These are phyloP conservation scores for Alternaria conjuncta DNA, from an alignment of 2,329 filamentous ascomycete species.

Conservation along the genomic window DNA sequence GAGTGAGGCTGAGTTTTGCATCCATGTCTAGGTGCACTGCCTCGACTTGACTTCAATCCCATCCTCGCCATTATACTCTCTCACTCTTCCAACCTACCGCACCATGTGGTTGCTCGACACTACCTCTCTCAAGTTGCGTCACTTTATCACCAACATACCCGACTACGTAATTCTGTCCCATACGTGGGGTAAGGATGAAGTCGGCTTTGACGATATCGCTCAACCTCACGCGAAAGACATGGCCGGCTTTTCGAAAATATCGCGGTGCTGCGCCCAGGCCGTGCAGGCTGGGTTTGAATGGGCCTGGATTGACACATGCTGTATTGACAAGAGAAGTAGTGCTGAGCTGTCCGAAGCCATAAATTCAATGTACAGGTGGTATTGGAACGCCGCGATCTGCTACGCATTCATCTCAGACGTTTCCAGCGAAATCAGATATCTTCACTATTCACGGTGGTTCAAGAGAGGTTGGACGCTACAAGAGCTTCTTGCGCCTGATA, in stretches of 20 bases:
- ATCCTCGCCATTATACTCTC: too few relatives aligned
- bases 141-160: background rate
- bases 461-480: background rate
- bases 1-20: background rate
- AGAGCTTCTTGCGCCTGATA: background rate
- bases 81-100: too few relatives aligned
- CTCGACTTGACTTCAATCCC: background rate
- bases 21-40: background rate
- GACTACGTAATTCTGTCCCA: background rate
- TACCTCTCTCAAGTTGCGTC: background rate
- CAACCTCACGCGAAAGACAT: background rate
- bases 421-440: background rate
- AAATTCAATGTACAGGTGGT: background rate
- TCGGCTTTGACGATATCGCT: background rate
- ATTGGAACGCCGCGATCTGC: background rate
- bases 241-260: background rate
- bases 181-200: background rate
- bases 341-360: background rate
- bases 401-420: background rate
- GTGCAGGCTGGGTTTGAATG: background rate
- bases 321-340: background rate
- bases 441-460: background rate
- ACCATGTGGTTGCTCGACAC: background rate
- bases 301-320: background rate
- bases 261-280: background rate